phyloP scores from a whole-genome alignment of 78 protist species.

The Chrysochromulina parva region DNA sequence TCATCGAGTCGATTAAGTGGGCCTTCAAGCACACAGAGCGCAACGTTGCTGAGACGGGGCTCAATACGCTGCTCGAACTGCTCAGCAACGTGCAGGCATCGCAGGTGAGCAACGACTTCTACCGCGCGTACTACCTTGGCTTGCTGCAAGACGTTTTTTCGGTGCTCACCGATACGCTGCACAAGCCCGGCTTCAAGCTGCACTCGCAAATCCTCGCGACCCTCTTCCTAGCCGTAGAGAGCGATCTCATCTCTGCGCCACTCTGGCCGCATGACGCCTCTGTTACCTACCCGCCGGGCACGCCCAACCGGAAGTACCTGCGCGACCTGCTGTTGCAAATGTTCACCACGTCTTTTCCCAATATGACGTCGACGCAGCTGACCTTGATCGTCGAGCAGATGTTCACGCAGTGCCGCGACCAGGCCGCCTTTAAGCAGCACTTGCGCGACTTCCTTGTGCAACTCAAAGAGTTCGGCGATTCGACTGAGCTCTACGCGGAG shows the following conservation, averaged over 20 bases:
- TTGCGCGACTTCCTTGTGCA: constrained; percentile 63
- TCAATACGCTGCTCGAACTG: constrained; percentile 63
- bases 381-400: neutral
- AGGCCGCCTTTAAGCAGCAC: constrained; percentile 42
- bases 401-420: constrained; percentile 25
- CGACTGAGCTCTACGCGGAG: neutral
- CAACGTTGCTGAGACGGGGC: constrained; percentile 84
- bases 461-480: constrained; percentile 29
- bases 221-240: constrained; percentile 13
- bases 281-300: neutral
- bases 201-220: constrained; percentile 45
- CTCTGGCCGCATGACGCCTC: neutral
- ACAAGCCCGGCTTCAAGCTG: constrained; percentile 62
- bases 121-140: constrained; percentile 58
- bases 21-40: constrained; percentile 92
- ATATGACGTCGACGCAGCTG: neutral
- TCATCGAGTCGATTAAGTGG: constrained; percentile 90
- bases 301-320: neutral
- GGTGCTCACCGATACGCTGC: constrained; percentile 81
- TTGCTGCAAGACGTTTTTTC: constrained; percentile 65
- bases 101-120: neutral
- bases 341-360: neutral
- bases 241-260: neutral
- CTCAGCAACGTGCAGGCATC: constrained; percentile 20
- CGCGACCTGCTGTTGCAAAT: constrained; percentile 8